Evolutionary conservation across 805 yeast genomes (phyloP), one percentile per base, ranked within the genome.

Genomic region (Yarrowia bubula): DNA sequence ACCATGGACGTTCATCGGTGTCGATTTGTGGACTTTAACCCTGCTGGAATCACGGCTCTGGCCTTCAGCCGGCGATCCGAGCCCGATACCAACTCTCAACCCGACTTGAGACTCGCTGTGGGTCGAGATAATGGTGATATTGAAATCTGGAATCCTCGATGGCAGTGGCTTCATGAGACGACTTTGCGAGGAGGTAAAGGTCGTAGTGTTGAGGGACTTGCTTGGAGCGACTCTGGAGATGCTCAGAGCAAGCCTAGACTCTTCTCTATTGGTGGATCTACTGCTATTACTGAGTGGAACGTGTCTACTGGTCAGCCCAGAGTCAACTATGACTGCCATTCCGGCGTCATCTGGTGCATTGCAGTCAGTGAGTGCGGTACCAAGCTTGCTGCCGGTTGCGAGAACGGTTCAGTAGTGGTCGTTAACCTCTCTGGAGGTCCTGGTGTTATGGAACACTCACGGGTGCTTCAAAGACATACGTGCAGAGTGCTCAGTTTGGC

Each of bases 121-220:
- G 98, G 97, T 35, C 83, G 98, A 74, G 84, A 90, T 51, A 92
- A 95, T 73, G 99, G 99, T 43, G 92, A 92, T 72, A 89, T 95
- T 66, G 99, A 95, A 76, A 86, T 95, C 38, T 93, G 98, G 97
- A 90, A 90, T 74, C 74, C 74, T 6, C 81, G 86, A 71, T 80
- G 82, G 67, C 67, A 69, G 71, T 92, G 98, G 98, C 77, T 84
- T 63, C 91, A 90, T 68, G 98, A 95, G 72, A 67, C 68, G 18
- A 78, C 84, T 0, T 79, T 93, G 48, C 84, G 83, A 65, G 98
- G 98, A 11, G 91, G 96, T 1, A 81, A 82, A 66, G 96, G 88
- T 32, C 82, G 96, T 67, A 86, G 97, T 8, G 83, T 95, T 64
- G 99, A 95, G 77, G 97, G 96, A 0, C 76, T 95, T 8, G 87